A percentile compares a stretch with the other conserved stretches of the same genome.
Evolutionary conservation across 2,329 filamentous ascomycete species (phyloP).

Genomic region (Fusarium ramigenum): DNA sequence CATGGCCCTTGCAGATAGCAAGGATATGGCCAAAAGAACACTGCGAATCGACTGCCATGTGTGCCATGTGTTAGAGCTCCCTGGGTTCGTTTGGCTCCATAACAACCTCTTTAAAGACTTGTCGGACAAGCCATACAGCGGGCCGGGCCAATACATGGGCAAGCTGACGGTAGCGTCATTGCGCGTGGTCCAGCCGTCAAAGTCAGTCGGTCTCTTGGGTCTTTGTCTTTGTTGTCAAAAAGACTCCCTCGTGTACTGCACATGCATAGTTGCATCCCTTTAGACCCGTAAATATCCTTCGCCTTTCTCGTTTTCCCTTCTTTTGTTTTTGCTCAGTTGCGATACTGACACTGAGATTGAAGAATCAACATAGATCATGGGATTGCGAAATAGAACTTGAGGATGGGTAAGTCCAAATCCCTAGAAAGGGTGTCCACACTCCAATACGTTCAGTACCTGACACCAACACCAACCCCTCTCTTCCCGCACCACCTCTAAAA

Average conservation of each 20-base stretch:
- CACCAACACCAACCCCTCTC: slow-evolving; percentile 36
- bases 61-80: slow-evolving; percentile 32
- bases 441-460: slow-evolving; percentile 12
- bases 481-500: slow-evolving; percentile 33
- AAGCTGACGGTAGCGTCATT: slow-evolving; percentile 36
- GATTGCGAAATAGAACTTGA: slow-evolving; percentile 45
- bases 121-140: slow-evolving; percentile 21
- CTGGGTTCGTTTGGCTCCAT: slow-evolving; percentile 28
- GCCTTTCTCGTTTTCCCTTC: slow-evolving; percentile 3
- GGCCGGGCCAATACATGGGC: slow-evolving; percentile 34
- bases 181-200: slow-evolving; percentile 27
- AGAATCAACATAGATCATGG: slow-evolving; percentile 44
- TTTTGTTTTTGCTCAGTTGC: slow-evolving; percentile 20
- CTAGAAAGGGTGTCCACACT: slow-evolving; percentile 30
- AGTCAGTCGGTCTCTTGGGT: slow-evolving; percentile 19
- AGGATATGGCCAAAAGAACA: slow-evolving; percentile 37
- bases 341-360: slow-evolving; percentile 24
- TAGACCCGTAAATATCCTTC: slow-evolving; percentile 20
- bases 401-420: slow-evolving; percentile 48
- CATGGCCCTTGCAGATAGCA: slow-evolving; percentile 43
- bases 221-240: slow-evolving; percentile 32
- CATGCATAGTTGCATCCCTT: slow-evolving; percentile 32
- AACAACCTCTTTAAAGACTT: slow-evolving; percentile 20
- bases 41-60: slow-evolving; percentile 26
- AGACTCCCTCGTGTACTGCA: slow-evolving; percentile 32